phyloP scores from a whole-genome alignment of 1,284 basidiomycete species.

The Xanthoconium separans region DNA sequence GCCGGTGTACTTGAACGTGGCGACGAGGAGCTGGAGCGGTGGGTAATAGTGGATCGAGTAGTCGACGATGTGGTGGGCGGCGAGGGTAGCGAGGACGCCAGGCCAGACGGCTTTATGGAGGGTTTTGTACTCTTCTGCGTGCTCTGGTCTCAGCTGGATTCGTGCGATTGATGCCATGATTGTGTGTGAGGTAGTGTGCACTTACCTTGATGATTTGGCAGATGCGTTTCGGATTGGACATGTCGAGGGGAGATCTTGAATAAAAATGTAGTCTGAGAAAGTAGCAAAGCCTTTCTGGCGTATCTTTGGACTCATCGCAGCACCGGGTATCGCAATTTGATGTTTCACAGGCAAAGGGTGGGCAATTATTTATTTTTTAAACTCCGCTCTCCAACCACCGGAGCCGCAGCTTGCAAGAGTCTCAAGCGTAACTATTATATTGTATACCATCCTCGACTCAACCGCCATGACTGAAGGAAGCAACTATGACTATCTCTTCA shows the following conservation, averaged over 20 bases:
- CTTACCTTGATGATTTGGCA: conserved; percentile 72
- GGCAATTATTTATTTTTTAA: conserved; percentile 4
- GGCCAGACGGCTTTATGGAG: conserved; percentile 73
- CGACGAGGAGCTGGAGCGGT: conserved; percentile 64
- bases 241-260: neutral
- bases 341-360: too few species aligned
- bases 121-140: conserved; percentile 64
- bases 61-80: conserved; percentile 67
- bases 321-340: too few species aligned
- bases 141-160: conserved; percentile 58
- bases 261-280: too few species aligned
- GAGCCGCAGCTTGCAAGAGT: neutral
- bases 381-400: conserved; percentile 19
- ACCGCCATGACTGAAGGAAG: conserved; percentile 77
- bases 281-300: too few species aligned
- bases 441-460: conserved; percentile 17
- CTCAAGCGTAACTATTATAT: neutral
- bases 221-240: conserved; percentile 54
- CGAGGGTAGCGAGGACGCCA: conserved; percentile 64
- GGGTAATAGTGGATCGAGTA: conserved; percentile 76
- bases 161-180: too few species aligned
- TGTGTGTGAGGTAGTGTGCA: neutral
- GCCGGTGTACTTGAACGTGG: conserved; percentile 66
- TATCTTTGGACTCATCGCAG: neutral
- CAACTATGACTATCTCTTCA: conserved; percentile 95